A percentile compares a stretch with the other conserved stretches of the same genome.
Evolutionary conservation across 805 yeast genomes (phyloP).

Genomic region (Cephaloascus fragrans): DNA sequence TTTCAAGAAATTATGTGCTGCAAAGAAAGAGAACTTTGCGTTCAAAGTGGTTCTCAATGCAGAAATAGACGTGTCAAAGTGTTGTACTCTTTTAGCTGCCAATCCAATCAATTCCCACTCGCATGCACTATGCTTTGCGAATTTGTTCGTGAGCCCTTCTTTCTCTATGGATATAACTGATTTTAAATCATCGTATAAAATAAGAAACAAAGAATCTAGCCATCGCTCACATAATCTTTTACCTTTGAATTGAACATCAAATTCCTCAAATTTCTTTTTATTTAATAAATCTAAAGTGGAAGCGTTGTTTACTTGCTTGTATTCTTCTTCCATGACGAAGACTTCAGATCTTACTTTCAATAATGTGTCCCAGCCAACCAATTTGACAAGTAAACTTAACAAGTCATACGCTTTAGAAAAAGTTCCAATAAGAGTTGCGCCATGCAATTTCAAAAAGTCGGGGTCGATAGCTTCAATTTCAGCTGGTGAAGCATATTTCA

Average conservation of each 20-base stretch:
- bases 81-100: constrained; percentile 36
- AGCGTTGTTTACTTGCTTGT: constrained; percentile 12
- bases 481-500: constrained; percentile 14
- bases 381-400: constrained; percentile 55
- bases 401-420: constrained; percentile 57
- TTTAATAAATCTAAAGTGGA: constrained; percentile 6
- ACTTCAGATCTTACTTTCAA: constrained; percentile 56
- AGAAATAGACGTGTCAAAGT: constrained; percentile 37
- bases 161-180: constrained; percentile 17
- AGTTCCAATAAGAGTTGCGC: constrained; percentile 23
- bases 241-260: too few species aligned
- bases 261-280: constrained; percentile 3
- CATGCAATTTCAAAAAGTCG: constrained; percentile 32
- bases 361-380: constrained; percentile 77
- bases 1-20: constrained; percentile 39
- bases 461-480: constrained; percentile 38
- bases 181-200: constrained; percentile 56
- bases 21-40: constrained; percentile 55
- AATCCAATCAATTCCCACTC: constrained; percentile 72
- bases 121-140: constrained; percentile 44
- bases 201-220: constrained; percentile 66
- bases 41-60: constrained; percentile 44
- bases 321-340: constrained; percentile 77
- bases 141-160: constrained; percentile 5
- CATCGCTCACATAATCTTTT: constrained; percentile 67